Conservation (phyloP, 2,329 filamentous ascomycete species). For the Penicillium sp. region DNA sequence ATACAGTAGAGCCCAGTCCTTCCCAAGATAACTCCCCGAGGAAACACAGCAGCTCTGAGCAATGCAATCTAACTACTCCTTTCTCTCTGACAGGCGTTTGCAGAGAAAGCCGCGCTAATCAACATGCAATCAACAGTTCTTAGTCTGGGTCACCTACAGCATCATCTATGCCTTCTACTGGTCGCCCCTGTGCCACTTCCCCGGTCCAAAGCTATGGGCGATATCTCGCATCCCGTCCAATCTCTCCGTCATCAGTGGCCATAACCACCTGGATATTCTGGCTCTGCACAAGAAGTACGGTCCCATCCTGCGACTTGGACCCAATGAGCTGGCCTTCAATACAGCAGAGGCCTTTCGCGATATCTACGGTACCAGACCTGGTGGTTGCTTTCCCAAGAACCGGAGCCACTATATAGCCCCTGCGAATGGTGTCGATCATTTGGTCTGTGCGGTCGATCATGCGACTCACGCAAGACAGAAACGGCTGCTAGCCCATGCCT, state of each 20-base stretch:
- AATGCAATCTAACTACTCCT: background rate
- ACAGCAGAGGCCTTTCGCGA: slow-evolving; percentile 32
- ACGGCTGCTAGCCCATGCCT: slow-evolving; percentile 1
- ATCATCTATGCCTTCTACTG: slow-evolving; percentile 23
- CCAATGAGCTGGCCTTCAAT: slow-evolving; percentile 30
- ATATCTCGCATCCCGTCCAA: slow-evolving; percentile 26
- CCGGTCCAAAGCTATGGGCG: slow-evolving; percentile 31
- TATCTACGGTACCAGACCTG: slow-evolving; percentile 32
- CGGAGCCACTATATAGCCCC: slow-evolving; percentile 20
- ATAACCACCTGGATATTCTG: slow-evolving; percentile 23
- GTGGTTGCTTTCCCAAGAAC: slow-evolving; percentile 25
- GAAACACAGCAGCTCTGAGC: background rate
- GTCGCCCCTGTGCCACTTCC: slow-evolving; percentile 29
- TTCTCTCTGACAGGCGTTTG: background rate
- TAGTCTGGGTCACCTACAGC: slow-evolving; percentile 5
- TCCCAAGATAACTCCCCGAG: background rate
- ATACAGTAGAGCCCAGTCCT: slow-evolving; percentile 6
- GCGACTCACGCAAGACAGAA: slow-evolving; percentile 19
- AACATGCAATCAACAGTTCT: background rate
- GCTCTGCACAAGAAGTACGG: slow-evolving; percentile 27
- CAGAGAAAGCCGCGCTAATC: background rate
- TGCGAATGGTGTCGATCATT: slow-evolving; percentile 40
- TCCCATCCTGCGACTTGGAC: slow-evolving; percentile 19
- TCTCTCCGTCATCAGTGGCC: slow-evolving; percentile 23
- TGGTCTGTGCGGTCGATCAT: slow-evolving; percentile 24